phyloP scores from a whole-genome alignment of 2,329 filamentous ascomycete genomes.

The Aquanectria penicillioides region DNA sequence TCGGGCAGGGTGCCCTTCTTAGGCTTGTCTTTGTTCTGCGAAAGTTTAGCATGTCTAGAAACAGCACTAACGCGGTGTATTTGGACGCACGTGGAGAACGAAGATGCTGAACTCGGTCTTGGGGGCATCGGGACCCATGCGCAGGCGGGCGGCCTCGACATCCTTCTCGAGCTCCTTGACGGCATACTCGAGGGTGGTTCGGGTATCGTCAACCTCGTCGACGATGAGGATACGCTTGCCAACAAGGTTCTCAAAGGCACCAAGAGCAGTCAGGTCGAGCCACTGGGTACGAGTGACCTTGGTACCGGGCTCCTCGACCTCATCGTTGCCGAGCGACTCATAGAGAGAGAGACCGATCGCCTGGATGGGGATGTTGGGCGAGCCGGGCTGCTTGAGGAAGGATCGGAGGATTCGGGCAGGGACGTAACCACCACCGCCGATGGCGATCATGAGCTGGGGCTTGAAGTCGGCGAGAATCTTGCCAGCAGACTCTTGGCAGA shows the following conservation, averaged over 20 bases:
- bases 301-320: conserved; percentile 78
- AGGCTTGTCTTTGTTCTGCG: conserved; percentile 92
- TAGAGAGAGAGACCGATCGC: conserved; percentile 98
- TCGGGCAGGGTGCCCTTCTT: conserved; percentile 90
- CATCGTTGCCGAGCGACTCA: conserved; percentile 76
- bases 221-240: conserved; percentile 44
- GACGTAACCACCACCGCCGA: conserved; percentile 96
- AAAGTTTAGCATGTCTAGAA: conserved; percentile 18
- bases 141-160: conserved; percentile 81
- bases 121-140: conserved; percentile 70
- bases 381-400: conserved; percentile 89
- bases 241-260: conserved; percentile 69
- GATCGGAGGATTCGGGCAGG: conserved; percentile 96
- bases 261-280: conserved; percentile 87
- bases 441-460: conserved; percentile 97
- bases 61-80: neutral
- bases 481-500: conserved; percentile 88
- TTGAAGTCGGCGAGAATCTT: conserved; percentile 86
- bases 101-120: conserved; percentile 94
- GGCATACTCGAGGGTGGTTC: conserved; percentile 93
- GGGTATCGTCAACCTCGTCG: conserved; percentile 86
- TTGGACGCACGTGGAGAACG: conserved; percentile 81
- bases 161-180: conserved; percentile 95
- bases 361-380: conserved; percentile 97
- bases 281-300: conserved; percentile 98